Evolutionary conservation across 1,284 basidiomycete species (phyloP), one percentile per base, ranked within the genome.

Genomic region (Cutaneotrichosporon daszewskae): DNA sequence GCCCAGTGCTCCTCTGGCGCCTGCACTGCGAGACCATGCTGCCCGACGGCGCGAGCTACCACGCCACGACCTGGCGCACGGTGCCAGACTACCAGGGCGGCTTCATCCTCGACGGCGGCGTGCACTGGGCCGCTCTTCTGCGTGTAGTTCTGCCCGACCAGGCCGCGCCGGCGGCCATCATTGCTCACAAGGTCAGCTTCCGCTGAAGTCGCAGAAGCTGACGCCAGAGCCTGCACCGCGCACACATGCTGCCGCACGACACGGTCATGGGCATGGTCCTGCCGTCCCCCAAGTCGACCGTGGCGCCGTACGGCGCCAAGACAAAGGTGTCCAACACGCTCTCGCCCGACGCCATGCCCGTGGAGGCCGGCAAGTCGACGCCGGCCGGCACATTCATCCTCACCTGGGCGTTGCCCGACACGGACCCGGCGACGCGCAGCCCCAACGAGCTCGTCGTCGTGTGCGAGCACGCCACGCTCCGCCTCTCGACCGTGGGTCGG

Each of bases 1-100:
- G 72, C 13, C 61, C 63, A 1, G 62, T 70, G n/a, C 56, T 70
- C n/a, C 65, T 59, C 59, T 71, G 60, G 54, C 51, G 58, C 6
- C 40, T 67, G 22, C 72, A 76, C 16, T 74, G 76, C 2, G 74
- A 80, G 34, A 76, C 76, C 46, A 75, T 76, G 53, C 73, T 88
- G 38, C 76, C 79, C 51, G 73, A 78, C 57, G 76, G 78, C 16
- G 79, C 76, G 23, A 81, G 82, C 59, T 88, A 80, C 75, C 86
- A 86, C 66, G 82, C 84, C 36, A 87, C 85, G 0, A 78, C 81
- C 22, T 89, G 85, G 86, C 75, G 86, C 34, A 86, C 82, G 3
- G 72, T 85, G 41, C 85, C 86, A n/a, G 65, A 87, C 80, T 87
- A 87, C 60, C 85, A 88, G 73, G 85, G 86, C 25, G 62, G 62